phyloP scores from a whole-genome alignment of 2,329 filamentous ascomycete species.

The Colletotrichum lupini region DNA sequence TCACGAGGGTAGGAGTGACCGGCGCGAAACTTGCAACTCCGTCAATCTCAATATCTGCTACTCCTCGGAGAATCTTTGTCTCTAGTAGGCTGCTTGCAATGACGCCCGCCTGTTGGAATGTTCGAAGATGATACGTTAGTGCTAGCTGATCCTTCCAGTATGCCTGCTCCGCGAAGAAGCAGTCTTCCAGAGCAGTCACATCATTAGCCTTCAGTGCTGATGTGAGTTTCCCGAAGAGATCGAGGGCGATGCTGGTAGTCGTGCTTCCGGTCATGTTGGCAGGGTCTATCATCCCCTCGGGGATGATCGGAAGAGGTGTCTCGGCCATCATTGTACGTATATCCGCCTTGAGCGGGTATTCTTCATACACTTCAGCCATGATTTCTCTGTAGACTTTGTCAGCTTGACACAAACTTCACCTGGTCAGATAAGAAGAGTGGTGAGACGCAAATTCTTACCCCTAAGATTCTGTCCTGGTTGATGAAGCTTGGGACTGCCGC shows the following conservation, averaged over 20 bases:
- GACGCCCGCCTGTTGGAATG: neutral
- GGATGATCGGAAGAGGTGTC: neutral
- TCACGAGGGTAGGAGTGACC: neutral
- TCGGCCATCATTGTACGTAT: slow-evolving; percentile 13
- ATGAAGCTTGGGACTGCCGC: neutral
- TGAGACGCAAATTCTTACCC: no score
- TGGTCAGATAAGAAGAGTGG: no score
- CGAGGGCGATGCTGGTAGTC: neutral
- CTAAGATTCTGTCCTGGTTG: neutral
- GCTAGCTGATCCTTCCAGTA: slow-evolving; percentile 28
- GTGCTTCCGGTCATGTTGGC: neutral
- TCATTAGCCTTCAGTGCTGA: neutral
- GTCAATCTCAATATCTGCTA: slow-evolving; percentile 1
- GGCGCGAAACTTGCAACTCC: slow-evolving; percentile 18
- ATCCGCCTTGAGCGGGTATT: neutral
- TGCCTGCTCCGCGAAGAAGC: slow-evolving; percentile 6
- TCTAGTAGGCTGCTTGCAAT: neutral
- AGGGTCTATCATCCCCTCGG: neutral
- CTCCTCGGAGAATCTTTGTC: neutral
- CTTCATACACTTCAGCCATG: neutral
- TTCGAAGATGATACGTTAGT: slow-evolving; percentile 27
- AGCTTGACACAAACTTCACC: neutral
- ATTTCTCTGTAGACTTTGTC: neutral
- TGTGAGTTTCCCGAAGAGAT: neutral
- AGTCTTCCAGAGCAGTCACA: neutral